Conservation (phyloP, 2,329 filamentous ascomycete species). For the Dendryphion nanum region DNA sequence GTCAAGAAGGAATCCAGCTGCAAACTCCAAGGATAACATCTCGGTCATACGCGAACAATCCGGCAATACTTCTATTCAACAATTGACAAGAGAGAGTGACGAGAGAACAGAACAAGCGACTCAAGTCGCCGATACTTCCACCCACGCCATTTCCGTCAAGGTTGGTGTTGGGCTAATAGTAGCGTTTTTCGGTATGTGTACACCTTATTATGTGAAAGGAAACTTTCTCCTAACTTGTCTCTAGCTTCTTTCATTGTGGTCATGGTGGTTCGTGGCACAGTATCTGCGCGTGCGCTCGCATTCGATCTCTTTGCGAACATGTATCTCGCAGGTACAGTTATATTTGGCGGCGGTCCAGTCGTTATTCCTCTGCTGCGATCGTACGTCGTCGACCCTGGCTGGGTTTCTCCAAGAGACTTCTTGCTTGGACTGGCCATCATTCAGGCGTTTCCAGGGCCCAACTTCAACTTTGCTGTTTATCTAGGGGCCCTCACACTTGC, state of each 20-base stretch:
- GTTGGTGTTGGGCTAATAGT: slow-evolving; percentile 38
- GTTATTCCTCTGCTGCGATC: slow-evolving; percentile 45
- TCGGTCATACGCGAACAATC: too few species aligned
- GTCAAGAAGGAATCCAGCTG: background rate
- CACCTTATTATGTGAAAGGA: background rate
- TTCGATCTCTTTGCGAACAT: slow-evolving; percentile 69
- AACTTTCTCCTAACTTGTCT: background rate
- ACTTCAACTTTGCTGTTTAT: slow-evolving; percentile 54
- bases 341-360: slow-evolving; percentile 48
- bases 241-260: slow-evolving; percentile 55
- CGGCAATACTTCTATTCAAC: too few species aligned
- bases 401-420: slow-evolving; percentile 70
- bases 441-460: slow-evolving; percentile 67
- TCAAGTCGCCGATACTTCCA: background rate
- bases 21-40: too few species aligned
- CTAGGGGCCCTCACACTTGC: slow-evolving; percentile 40
- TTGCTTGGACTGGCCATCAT: slow-evolving; percentile 70
- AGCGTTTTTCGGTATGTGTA: slow-evolving; percentile 49
- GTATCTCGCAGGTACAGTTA: slow-evolving; percentile 67
- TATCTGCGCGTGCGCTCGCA: slow-evolving; percentile 44
- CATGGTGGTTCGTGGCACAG: slow-evolving; percentile 49
- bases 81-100: too few species aligned
- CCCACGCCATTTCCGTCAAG: slow-evolving; percentile 38
- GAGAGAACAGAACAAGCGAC: background rate
- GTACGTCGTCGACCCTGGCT: slow-evolving; percentile 63